These are phyloP conservation scores for Aspergillus ochraceus DNA, from an alignment of 2,329 filamentous ascomycete genomes.

Conservation along the genomic window DNA sequence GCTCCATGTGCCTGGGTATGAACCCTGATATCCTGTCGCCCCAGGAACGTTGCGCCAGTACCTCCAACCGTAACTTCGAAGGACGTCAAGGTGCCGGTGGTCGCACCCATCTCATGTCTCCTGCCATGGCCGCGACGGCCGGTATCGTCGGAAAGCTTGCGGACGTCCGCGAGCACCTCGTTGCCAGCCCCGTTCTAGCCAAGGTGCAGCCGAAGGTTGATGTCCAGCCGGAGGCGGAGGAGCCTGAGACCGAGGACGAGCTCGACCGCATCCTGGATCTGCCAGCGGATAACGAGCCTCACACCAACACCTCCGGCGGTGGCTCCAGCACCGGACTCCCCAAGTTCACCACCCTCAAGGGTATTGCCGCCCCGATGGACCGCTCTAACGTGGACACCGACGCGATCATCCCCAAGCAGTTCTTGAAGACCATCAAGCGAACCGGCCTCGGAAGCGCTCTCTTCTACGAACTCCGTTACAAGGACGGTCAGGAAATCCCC, in stretches of 20 bases:
- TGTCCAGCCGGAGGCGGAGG: constrained; percentile 60
- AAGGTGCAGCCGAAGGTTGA: constrained; percentile 60
- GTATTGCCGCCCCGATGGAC: constrained; percentile 83
- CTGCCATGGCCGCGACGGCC: constrained; percentile 91
- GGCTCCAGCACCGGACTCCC: constrained; percentile 66
- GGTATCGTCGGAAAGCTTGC: constrained; percentile 87
- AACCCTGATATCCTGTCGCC: constrained; percentile 96
- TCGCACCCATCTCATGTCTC: constrained; percentile 93
- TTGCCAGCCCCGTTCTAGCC: constrained; percentile 44
- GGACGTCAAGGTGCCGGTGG: constrained; percentile 90
- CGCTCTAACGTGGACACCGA: constrained; percentile 96
- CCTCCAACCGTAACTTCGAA: constrained; percentile 96
- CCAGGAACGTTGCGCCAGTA: constrained; percentile 89
- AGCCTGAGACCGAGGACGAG: constrained; percentile 61
- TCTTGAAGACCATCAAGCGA: constrained; percentile 98
- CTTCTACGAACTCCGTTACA: constrained; percentile 82
- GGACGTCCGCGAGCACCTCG: constrained; percentile 79
- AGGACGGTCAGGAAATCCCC: constrained; percentile 72
- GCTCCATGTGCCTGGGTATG: constrained; percentile 99
- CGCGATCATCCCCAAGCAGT: constrained; percentile 98
- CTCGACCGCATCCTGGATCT: constrained; percentile 63
- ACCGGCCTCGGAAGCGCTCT: constrained; percentile 86
- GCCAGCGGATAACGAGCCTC: constrained; percentile 62
- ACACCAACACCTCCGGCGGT: constrained; percentile 58
- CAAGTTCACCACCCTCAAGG: constrained; percentile 80